These are phyloP conservation scores for Trichaptum fuscoviolaceum DNA, from an alignment of 768 basidiomycete genomes.

Conservation along the genomic window DNA sequence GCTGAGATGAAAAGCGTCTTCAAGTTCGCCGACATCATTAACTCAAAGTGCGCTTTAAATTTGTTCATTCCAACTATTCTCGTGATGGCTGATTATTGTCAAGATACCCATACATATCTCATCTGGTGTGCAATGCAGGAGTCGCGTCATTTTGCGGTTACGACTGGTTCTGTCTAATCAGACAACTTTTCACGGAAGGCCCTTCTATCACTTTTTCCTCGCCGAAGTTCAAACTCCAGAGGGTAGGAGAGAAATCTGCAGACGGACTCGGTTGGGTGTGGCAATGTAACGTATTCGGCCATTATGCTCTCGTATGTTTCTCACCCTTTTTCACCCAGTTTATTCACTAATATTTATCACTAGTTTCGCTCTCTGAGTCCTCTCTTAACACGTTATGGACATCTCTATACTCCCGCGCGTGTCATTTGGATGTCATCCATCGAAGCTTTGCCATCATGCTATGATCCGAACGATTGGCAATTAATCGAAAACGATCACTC, in stretches of 20 bases:
- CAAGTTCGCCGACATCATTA: slow-evolving; percentile 51
- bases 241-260: slow-evolving; percentile 48
- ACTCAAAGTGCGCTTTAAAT: slow-evolving; percentile 40
- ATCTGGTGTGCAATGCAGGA: slow-evolving; percentile 79
- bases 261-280: slow-evolving; percentile 79
- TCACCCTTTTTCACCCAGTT: background rate
- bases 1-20: slow-evolving; percentile 55
- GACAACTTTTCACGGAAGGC: slow-evolving; percentile 38
- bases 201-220: slow-evolving; percentile 44
- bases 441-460: slow-evolving; percentile 50
- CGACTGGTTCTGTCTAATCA: slow-evolving; percentile 40
- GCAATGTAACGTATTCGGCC: slow-evolving; percentile 82
- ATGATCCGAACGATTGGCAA: slow-evolving; percentile 69
- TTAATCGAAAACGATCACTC: slow-evolving; percentile 52
- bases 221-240: slow-evolving; percentile 55
- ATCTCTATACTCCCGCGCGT: slow-evolving; percentile 35
- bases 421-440: slow-evolving; percentile 80
- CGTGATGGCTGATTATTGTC: slow-evolving; percentile 4
- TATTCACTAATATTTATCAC: slow-evolving; percentile 8
- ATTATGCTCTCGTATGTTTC: slow-evolving; percentile 65
- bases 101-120: slow-evolving; percentile 79
- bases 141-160: slow-evolving; percentile 53
- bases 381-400: slow-evolving; percentile 40
- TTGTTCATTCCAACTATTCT: slow-evolving; percentile 4
- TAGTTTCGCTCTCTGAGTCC: slow-evolving; percentile 62